These are phyloP conservation scores for Phytophthora meadii DNA, from an alignment of 352 stramenopile species.

Conservation along the genomic window DNA sequence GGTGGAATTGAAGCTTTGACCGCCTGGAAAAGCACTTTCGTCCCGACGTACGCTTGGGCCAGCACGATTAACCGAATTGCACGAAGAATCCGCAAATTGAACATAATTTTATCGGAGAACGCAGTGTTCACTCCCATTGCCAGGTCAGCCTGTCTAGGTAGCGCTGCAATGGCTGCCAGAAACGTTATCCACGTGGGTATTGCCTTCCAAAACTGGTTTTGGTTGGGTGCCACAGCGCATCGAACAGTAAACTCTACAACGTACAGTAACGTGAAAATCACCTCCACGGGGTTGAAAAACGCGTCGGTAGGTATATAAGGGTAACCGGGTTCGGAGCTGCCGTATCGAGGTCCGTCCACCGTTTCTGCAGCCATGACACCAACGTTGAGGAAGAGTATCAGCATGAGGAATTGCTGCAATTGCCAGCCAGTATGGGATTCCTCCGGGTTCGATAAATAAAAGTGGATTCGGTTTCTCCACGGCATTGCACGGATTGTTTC, in stretches of 20 bases:
- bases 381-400: conserved; percentile 50
- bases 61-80: conserved; percentile 45
- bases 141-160: conserved; percentile 25
- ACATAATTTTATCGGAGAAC: conserved; percentile 25
- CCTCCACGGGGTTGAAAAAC: conserved; percentile 37
- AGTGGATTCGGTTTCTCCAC: conserved; percentile 34
- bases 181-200: conserved; percentile 41
- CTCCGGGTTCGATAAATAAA: conserved; percentile 52
- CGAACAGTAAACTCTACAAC: conserved; percentile 52
- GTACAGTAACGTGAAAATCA: conserved; percentile 52
- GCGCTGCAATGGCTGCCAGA: conserved; percentile 41
- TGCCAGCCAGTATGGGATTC: conserved; percentile 49
- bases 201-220: conserved; percentile 41
- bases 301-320: conserved; percentile 43
- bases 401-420: conserved; percentile 43
- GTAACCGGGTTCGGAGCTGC: conserved; percentile 49
- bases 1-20: conserved; percentile 43
- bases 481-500: conserved; percentile 43
- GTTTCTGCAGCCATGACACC: conserved; percentile 50
- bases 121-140: background rate
- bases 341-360: conserved; percentile 61
- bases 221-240: conserved; percentile 27
- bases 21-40: conserved; percentile 51
- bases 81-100: conserved; percentile 46
- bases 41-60: conserved; percentile 47